Base-by-base conservation (phyloP, 441 rosid genomes). In the Arabidopsis hybrid region DNA sequence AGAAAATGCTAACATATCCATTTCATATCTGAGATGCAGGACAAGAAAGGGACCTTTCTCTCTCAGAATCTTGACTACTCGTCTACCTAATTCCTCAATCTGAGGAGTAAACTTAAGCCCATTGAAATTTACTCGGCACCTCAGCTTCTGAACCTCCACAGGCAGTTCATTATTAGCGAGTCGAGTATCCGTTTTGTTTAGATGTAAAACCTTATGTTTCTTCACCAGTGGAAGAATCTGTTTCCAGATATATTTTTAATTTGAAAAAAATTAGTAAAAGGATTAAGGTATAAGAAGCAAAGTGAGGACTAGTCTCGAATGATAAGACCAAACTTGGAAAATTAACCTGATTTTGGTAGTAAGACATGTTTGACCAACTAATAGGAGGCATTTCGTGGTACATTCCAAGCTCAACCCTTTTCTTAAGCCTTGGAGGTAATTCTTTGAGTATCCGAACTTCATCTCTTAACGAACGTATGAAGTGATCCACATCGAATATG, bases 1-100 rank as follows among this genome's bases (percentile, higher is more conserved):
- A 0, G 93, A 89, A 71, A 89, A 89, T 1, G 93, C 87, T 57
- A 89, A 56, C 93, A 89, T 89, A 77, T 89, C 93, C 93, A 89
- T 89, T 73, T 89, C 93, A 10, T 87, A 87, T 52, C 93, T 81
- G 34, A 89, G 89, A 81, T 89, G 94, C 42, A 89, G 87, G 60
- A 89, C 94, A 29, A 89, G 69, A 66, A 84, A 89, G 38, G 90
- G 90, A 45, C 94, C 91, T 60, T 82, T 89, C 79, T 83, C 86
- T 74, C 91, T 83, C 78, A 89, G 78, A 67, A 87, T 83, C 40
- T 69, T 75, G 50, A 84, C 91, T 16, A 82, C 78, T 78, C 71
- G 80, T 77, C 86, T 85, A n/a, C 90, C 94, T 31, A 89, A 61
- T 72, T 87, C 94, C 77, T 87, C 94, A 29, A 87, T 85, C 50